Base-by-base conservation (phyloP, 2,329 filamentous ascomycete genomes). In the Spiromastix sp. region DNA sequence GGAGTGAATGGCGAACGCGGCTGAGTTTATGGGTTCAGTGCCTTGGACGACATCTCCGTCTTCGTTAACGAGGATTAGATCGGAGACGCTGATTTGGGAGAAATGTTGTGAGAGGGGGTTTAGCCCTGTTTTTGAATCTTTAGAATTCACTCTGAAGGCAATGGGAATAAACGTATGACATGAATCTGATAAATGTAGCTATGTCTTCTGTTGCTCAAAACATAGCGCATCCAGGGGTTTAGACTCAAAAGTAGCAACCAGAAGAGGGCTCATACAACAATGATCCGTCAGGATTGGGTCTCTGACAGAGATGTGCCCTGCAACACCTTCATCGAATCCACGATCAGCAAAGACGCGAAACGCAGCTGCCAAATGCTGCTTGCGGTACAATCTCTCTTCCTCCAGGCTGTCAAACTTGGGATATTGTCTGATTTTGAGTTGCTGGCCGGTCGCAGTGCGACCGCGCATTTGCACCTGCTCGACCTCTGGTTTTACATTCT, bases 1-100 rank as follows among this genome's bases (percentile, higher is more conserved):
- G 37, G 55, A 47, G 42, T 68, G 66, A 31, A 68, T 69, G 49
- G 61, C 61, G 43, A 64, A 68, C 0, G 59, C 66, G 0, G 66
- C 63, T 0, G 56, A 56, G 40, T 69, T 68, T 25, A 66, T 50
- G 4, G 57, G 44, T 13, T 57, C 60, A 5, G 61, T 63, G 17
- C 57, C 61, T 17, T 20, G 15, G 25, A 66, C 53, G 15, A 62
- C 53, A 27, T 61, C 46, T 8, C 64, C 66, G 8, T 58, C 36
- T 27, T 64, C 52, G 39, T 66, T 52, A 2, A 70, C 60, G 4
- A 54, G 55, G 24, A 70, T 63, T 27, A 70, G 52, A 41, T 70
- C 65, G 5, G 54, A 60, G 9, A 57, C 59, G 32, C 53, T 64
- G 20, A 70, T 55, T 10, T 60, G 40, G 15, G 49, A 53, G 42